These are phyloP conservation scores for Staphylotrichum longicolle DNA, from an alignment of 495 filamentous ascomycete species.

Conservation along the genomic window DNA sequence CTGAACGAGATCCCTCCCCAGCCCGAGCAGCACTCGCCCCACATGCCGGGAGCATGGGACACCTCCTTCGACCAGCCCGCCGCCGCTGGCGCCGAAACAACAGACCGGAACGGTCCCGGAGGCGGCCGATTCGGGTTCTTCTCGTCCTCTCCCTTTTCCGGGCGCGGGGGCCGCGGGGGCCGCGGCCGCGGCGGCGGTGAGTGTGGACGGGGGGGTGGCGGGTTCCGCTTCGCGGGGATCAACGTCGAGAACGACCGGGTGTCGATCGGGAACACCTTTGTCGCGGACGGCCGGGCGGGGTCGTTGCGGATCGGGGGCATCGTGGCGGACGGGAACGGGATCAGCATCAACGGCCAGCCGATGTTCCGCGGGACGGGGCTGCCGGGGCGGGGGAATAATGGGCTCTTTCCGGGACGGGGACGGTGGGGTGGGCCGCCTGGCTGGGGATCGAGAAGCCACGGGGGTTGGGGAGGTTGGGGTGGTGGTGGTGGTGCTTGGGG, in stretches of 20 bases:
- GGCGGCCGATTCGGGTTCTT: conserved; percentile 11
- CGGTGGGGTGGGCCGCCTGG: background rate
- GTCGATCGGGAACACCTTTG: conserved; percentile 38
- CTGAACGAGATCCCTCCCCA: background rate
- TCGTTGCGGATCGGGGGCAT: conserved; percentile 37
- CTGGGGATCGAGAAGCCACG: background rate
- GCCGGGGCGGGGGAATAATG: background rate
- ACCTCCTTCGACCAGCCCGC: conserved; percentile 21
- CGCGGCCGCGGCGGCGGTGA: background rate
- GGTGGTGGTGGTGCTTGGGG: conserved; percentile 13
- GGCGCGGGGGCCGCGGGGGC: background rate
- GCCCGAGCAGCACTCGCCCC: background rate
- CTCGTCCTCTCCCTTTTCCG: conserved; percentile 7
- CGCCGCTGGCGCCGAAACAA: background rate
- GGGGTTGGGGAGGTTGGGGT: conserved; percentile 9
- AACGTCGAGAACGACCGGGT: conserved; percentile 41
- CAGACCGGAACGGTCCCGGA: background rate
- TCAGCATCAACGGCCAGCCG: conserved; percentile 33
- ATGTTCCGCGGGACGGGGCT: conserved; percentile 21
- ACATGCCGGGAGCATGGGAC: conserved; percentile 31
- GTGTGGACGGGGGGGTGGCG: conserved; percentile 1
- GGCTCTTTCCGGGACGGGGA: background rate
- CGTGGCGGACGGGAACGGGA: conserved; percentile 33
- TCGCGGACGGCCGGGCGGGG: conserved; percentile 43
- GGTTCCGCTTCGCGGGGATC: conserved; percentile 37